phyloP scores from a whole-genome alignment of 2,329 filamentous ascomycete genomes.

The Epichloe scottii region DNA sequence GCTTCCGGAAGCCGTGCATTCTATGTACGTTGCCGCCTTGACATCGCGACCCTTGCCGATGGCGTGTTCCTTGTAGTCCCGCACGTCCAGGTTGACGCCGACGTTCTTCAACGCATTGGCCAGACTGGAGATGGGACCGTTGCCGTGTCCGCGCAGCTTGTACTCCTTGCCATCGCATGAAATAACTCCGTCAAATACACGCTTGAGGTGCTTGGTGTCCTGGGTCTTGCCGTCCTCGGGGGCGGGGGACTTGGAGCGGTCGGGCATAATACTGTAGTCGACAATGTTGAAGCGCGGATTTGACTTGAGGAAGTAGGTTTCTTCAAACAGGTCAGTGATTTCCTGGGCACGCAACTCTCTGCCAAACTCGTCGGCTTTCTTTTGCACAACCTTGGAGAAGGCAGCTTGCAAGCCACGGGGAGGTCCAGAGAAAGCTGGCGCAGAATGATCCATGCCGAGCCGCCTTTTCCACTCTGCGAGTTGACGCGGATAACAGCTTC shows the following conservation, averaged over 20 bases:
- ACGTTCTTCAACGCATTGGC: slow-evolving; percentile 68
- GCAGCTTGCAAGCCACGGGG: slow-evolving; percentile 86
- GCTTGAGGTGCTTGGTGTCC: slow-evolving; percentile 65
- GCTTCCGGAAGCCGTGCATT: slow-evolving; percentile 60
- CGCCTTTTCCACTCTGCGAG: slow-evolving; percentile 89
- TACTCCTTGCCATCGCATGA: slow-evolving; percentile 72
- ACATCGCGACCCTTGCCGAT: slow-evolving; percentile 71
- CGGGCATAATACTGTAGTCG: slow-evolving; percentile 82
- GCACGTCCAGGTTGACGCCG: slow-evolving; percentile 78
- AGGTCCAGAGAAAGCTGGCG: slow-evolving; percentile 82
- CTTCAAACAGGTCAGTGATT: slow-evolving; percentile 78
- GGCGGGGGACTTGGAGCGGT: slow-evolving; percentile 64
- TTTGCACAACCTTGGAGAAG: slow-evolving; percentile 80
- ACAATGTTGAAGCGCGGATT: slow-evolving; percentile 78
- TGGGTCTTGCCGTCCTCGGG: slow-evolving; percentile 56
- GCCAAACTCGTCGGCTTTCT: slow-evolving; percentile 63
- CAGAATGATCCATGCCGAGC: slow-evolving; percentile 87
- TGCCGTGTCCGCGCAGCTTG: slow-evolving; percentile 66
- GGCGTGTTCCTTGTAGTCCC: slow-evolving; percentile 93
- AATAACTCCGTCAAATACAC: slow-evolving; percentile 76
- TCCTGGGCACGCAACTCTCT: slow-evolving; percentile 75
- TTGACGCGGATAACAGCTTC: slow-evolving; percentile 97
- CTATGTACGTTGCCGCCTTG: slow-evolving; percentile 91
- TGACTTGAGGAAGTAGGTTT: slow-evolving; percentile 70
- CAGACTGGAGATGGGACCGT: slow-evolving; percentile 81